Evolutionary conservation across 2,329 filamentous ascomycete species (phyloP), one percentile per base, ranked within the genome.

Genomic region (Dryadomyces sulphureus): DNA sequence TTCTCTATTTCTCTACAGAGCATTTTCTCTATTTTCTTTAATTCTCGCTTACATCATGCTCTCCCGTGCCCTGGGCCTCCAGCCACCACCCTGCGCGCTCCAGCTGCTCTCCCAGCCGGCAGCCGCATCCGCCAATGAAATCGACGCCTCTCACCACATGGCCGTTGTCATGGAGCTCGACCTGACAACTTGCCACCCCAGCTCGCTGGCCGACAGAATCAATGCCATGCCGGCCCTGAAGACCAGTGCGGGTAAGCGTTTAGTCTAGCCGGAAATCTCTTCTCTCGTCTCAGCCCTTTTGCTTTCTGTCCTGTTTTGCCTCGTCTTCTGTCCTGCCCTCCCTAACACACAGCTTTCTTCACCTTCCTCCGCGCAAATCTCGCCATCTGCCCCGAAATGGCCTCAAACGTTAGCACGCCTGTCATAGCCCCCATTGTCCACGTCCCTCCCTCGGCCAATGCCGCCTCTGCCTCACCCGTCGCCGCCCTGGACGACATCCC

Each of bases 311-410:
- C 20, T 42, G 3, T 32, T 19, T 43, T 17, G 11, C 5, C 25
- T 12, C 16, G 14, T 17, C 19, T 24, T 40, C 14, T 24, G n/a
- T n/a, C 32, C 21, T 39, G 17, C 32, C 40, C 20, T 2, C 22
- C 47, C 49, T 49, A 36, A 52, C 46, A 34, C 19, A 32, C 27
- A 19, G 85, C 84, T 22, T 92, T 92, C 67, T 82, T 92, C 63
- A 82, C 79, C 47, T 90, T 86, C 54, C 72, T 92, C 16, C 79
- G 84, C 54, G 83, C 83, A 52, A 92, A 92, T 58, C 74, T 92
- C 46, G 79, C 81, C 55, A 77, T 90, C 48, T 72, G 69, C 44
- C 67, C 68, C 50, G 65, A 77, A 47, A 63, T 81, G 52, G 75
- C 79, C 39, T 80, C 81, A 42, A 71, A 76, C 49, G 68, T 70